phyloP scores from a whole-genome alignment of 768 basidiomycete species.

The Coprinellus micaceus region DNA sequence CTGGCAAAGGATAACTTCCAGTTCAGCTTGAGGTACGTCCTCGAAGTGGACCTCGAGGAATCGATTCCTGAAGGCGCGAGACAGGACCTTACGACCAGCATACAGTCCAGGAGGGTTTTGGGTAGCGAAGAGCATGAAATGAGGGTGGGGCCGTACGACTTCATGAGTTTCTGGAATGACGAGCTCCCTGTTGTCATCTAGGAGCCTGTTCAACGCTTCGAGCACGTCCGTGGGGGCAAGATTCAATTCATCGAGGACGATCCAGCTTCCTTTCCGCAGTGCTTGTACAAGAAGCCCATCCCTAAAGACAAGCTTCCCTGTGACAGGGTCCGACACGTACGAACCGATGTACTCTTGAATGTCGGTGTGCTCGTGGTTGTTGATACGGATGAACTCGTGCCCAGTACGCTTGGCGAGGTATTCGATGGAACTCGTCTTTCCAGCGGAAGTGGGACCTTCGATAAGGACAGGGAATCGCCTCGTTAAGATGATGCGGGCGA shows the following conservation, averaged over 20 bases:
- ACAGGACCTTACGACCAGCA: constrained; percentile 90
- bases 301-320: constrained; percentile 92
- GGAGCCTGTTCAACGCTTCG: constrained; percentile 91
- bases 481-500: constrained; percentile 88
- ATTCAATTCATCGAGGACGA: constrained; percentile 96
- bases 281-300: constrained; percentile 94
- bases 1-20: constrained; percentile 92
- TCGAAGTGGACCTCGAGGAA: constrained; percentile 98
- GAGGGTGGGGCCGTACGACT: constrained; percentile 86
- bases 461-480: constrained; percentile 91
- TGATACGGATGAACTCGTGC: constrained; percentile 95
- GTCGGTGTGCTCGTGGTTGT: constrained; percentile 99
- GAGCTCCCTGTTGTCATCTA: constrained; percentile 96
- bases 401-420: constrained; percentile 91
- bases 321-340: constrained; percentile 87
- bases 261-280: constrained; percentile 90
- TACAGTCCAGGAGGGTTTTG: constrained; percentile 97
- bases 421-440: constrained; percentile 96
- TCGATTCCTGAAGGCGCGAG: constrained; percentile 93
- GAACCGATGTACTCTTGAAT: constrained; percentile 98
- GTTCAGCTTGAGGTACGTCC: constrained; percentile 90
- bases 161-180: constrained; percentile 96
- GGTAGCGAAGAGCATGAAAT: constrained; percentile 97
- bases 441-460: constrained; percentile 96
- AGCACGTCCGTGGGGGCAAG: constrained; percentile 96